Base-by-base conservation (phyloP, 192 early-diverging fungal species). In the Geranomyces variabilis region DNA sequence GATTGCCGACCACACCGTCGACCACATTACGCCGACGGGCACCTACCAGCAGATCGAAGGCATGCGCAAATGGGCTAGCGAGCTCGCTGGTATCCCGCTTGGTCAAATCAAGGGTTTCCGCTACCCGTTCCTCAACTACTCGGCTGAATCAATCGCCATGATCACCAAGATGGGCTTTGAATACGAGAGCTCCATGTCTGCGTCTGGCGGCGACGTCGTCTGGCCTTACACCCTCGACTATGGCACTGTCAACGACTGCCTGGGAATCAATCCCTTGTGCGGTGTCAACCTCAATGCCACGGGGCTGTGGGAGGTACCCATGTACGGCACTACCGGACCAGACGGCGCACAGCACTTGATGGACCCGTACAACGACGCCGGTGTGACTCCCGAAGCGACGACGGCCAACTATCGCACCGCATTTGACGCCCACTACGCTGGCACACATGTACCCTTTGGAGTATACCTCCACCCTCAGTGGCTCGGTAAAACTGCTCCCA, bases 171-270 rank as follows among this genome's bases (percentile, higher is more conserved):
- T 81, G 72, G 70, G 70, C 12, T 78, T 81, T 46, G 36, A 24
- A 24, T 81, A 75, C 43, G 79, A 81, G 24, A 59, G 63, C 13
- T 71, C 67, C 24, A 78, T 81, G 76, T 24, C 67, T 24, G 61
- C 65, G n/a, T 24, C n/a, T 19, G 36, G n/a, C 47, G 19, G 9
- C 17, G 73, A 78, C 28, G 15, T 10, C 15, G 30, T 71, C 47
- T 81, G 79, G 79, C 79, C 79, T 41, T 81, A 78, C 64, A 81
- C 79, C 10, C 51, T 81, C 19, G 79, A 81, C 48, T 51, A 75
- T 41, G 79, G 79, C 8, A 47, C 61, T 15, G 73, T 72, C 26
- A 75, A 63, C 9, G 73, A 75, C 55, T 81, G 79, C 36, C 14
- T 47, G 5, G 73, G 70, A 31, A 26, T 17, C 2, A 34, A 48